Evolutionary conservation across 495 filamentous ascomycete genomes (phyloP).

Genomic region (Chaetomium cochliodes): DNA sequence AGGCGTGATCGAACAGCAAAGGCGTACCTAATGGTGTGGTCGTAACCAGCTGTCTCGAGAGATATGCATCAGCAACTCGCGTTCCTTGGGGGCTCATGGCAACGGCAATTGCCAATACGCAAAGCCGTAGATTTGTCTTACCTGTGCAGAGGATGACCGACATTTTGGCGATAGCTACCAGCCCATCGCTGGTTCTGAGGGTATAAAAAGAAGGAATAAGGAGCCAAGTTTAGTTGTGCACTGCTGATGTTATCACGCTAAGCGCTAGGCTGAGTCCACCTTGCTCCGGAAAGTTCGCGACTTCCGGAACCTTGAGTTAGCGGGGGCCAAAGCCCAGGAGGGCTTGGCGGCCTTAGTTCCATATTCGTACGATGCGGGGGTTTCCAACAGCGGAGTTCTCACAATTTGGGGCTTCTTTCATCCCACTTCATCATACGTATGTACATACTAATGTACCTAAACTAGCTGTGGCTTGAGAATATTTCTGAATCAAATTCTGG

Average conservation of each 20-base stretch:
- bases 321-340: background rate
- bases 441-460: too few relatives aligned
- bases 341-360: constrained; percentile 3
- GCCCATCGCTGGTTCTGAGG: constrained; percentile 20
- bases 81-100: constrained; percentile 9
- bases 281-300: background rate
- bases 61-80: constrained; percentile 3
- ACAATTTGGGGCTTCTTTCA: too few relatives aligned
- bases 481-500: too few relatives aligned
- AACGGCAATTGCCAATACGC: background rate
- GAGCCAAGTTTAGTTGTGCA: constrained; percentile 7
- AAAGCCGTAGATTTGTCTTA: constrained; percentile 40
- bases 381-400: too few relatives aligned
- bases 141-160: constrained; percentile 87
- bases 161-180: constrained; percentile 51
- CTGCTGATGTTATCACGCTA: background rate
- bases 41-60: constrained; percentile 82
- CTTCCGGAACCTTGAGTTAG: background rate
- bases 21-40: constrained; percentile 92
- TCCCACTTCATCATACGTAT: too few relatives aligned
- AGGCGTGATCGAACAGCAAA: background rate
- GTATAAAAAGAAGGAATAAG: background rate
- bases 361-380: too few relatives aligned
- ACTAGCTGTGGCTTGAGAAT: too few relatives aligned
- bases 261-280: background rate